Base-by-base conservation (phyloP, 192 early-diverging fungal genomes). In the Jimgerdemannia lactiflua region DNA sequence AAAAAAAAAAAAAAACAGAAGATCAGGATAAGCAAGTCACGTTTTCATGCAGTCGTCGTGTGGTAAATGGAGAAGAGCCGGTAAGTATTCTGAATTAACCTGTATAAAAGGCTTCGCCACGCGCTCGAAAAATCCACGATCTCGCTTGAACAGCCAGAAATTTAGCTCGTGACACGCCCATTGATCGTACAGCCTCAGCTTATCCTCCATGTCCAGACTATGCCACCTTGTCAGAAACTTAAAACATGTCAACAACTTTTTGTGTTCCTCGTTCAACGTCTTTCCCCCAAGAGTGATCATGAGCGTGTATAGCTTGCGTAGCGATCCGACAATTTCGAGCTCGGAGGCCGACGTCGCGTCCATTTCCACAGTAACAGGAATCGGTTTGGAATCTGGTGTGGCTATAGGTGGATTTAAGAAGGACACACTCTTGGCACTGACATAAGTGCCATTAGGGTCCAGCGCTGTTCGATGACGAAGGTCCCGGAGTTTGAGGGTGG, bases 111-210 rank as follows among this genome's bases (percentile, higher is more conserved):
- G 79, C 9, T 65, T 64, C 8, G 85, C 77, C 39, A 78, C 71
- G 0, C 20, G n/a, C 42, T 82, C 73, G 72, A 85, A 87, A 71
- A 80, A 87, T 2, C 42, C 42, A 8, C 65, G 65, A 69, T 87
- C 86, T 70, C 85, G 85, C 40, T 83, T 79, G 70, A 80, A 84
- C 14, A 87, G 19, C 79, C 85, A 87, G 43, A 87, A 74, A 64
- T 85, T 86, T 43, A 86, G 68, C 72, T 87, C 86, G 64, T 87
- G 78, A 43, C 82, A 87, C 3, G 69, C 75, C 41, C 77, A 78
- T 7, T 77, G 72, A 11, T 78, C 78, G 64, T 81, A 80, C 39
- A 74, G 74, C 64, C 82, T 74, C 17, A 84, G 63, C 69, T 86
- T 87, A 64, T 71, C 59, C 10, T 70, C 19, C 3, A 44, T 10